These are phyloP conservation scores for Volvox reticuliferus DNA, from an alignment of 139 green algal genomes.

Conservation along the genomic window DNA sequence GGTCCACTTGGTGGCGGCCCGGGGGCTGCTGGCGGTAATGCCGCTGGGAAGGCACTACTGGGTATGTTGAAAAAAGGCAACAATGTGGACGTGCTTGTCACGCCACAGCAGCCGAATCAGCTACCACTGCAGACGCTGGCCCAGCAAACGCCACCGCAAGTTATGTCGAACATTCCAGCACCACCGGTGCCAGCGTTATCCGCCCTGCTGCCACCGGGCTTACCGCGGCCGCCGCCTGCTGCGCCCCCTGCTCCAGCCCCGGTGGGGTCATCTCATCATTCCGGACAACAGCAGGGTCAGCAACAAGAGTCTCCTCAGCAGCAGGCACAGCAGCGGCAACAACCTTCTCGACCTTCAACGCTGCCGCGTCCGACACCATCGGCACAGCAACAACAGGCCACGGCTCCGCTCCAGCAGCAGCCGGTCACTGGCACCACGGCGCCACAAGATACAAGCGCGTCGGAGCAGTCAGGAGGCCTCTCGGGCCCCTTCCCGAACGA, in stretches of 20 bases:
- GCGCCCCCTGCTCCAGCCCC: neutral
- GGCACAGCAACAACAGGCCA: neutral
- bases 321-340: neutral
- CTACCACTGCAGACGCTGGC: neutral
- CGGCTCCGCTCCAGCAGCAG: neutral
- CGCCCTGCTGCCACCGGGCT: neutral
- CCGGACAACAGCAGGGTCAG: neutral
- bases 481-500: neutral
- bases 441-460: neutral
- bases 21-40: neutral
- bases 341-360: neutral
- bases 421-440: neutral
- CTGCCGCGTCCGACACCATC: neutral
- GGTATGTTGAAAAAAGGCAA: constrained; percentile 39
- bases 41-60: constrained; percentile 26
- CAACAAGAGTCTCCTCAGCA: neutral
- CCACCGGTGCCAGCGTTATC: constrained; percentile 1
- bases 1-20: neutral
- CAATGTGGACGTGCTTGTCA: neutral
- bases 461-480: neutral
- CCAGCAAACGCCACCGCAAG: neutral
- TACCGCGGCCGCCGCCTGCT: neutral
- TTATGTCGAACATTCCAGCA: neutral
- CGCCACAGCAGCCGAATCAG: neutral
- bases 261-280: neutral